Conservation (phyloP, 345 rosid genomes). For the Eucalyptus sp. region DNA sequence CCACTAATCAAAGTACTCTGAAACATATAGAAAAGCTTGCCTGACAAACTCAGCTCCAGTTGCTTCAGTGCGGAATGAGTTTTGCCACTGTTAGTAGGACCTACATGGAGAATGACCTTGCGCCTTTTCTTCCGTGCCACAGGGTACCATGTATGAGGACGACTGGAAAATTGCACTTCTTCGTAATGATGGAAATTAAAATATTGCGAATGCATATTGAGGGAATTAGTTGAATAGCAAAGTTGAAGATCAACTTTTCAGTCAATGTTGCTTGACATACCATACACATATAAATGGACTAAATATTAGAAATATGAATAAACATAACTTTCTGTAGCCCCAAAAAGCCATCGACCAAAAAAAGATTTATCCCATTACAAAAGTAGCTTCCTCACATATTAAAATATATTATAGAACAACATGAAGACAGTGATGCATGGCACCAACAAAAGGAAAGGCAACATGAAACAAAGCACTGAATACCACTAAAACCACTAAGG, state of each 20-base stretch:
- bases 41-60: constrained; percentile 69
- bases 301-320: neutral
- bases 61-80: constrained; percentile 72
- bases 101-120: constrained; percentile 76
- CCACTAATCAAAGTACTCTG: neutral
- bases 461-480: neutral
- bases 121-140: constrained; percentile 69
- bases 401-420: neutral
- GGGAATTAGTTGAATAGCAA: neutral
- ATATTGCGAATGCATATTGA: neutral
- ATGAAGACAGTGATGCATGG: neutral
- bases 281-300: neutral
- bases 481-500: neutral
- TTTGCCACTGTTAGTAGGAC: constrained; percentile 96
- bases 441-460: neutral
- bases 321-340: neutral
- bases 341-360: neutral
- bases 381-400: neutral
- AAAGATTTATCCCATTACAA: neutral
- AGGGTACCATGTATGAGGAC: constrained; percentile 90
- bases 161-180: constrained; percentile 16
- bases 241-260: neutral
- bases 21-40: constrained; percentile 13
- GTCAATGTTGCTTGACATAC: neutral
- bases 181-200: neutral